Base-by-base conservation (phyloP, 2,329 filamentous ascomycete genomes). In the Apiospora marii region DNA sequence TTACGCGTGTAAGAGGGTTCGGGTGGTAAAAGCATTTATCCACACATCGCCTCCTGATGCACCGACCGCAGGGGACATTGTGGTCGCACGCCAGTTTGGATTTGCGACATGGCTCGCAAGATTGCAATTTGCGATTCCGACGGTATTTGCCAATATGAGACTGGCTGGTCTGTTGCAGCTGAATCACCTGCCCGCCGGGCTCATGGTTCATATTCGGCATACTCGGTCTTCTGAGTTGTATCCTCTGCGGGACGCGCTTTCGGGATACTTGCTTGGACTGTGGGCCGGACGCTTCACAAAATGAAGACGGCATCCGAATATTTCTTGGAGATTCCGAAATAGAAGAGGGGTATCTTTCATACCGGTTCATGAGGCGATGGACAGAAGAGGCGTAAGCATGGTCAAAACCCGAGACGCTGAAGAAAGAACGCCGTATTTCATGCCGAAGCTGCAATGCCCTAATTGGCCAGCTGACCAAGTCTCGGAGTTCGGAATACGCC, bases 71-170 rank as follows among this genome's bases (percentile, higher is more conserved):
- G 41, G 81, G 81, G n/a, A 82, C 77, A 70, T 78, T 75, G 76
- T 82, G 81, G 73, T 82, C 81, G 73, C 81, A 82, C 69, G 77
- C 77, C 46, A 82, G 75, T 73, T 82, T 82, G 70, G 78, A 80
- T 74, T 80, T 79, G 71, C 81, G 79, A 76, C 77, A 79, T 68
- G 78, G 78, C 73, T 81, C 79, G 48, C 79, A 81, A 34, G 79
- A 82, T 75, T 82, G 81, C 37, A 82, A 71, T 74, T 81, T 82
- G 22, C 81, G 80, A 73, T 82, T 82, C 27, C 81, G 78, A 61
- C 81, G 76, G 68, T 82, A 81, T 70, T 77, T 81, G 41, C 76
- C 77, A 16, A 79, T 81, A 51, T 81, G 70, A 68, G 71, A 68
- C 44, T 73, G 74, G 41, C 73, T 76, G 34, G 75, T 74, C 34